phyloP scores from a whole-genome alignment of 2,329 filamentous ascomycete species.

The Nigrospora oryzae region DNA sequence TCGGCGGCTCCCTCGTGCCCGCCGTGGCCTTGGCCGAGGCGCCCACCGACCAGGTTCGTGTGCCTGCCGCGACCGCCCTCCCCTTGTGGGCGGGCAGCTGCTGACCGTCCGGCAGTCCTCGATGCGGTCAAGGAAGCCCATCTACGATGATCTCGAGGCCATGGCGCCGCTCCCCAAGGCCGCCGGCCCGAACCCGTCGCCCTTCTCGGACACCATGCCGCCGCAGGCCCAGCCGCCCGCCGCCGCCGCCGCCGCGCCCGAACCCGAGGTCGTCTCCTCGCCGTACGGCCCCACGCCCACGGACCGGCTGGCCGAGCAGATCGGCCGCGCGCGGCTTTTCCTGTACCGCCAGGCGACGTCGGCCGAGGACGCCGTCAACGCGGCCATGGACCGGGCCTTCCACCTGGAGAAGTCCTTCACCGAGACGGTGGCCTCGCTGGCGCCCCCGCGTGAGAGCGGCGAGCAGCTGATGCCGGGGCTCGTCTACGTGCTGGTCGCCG shows the following conservation, averaged over 20 bases:
- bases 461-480: conserved; percentile 84
- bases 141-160: conserved; percentile 65
- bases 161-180: conserved; percentile 19
- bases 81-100: no score
- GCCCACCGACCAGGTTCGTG: conserved; percentile 6
- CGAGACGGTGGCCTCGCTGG: conserved; percentile 78
- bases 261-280: conserved; percentile 14
- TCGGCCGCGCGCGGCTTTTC: conserved; percentile 71
- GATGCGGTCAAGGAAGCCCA: conserved; percentile 53
- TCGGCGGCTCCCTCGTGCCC: conserved; percentile 23
- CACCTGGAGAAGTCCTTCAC: conserved; percentile 85
- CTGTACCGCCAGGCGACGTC: conserved; percentile 67
- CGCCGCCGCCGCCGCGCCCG: conserved; percentile 13
- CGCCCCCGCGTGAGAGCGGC: conserved; percentile 74
- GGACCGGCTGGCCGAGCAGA: conserved; percentile 76
- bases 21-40: conserved; percentile 38
- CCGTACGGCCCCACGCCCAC: conserved; percentile 65
- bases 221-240: background rate
- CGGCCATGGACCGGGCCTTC: conserved; percentile 71
- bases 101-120: background rate
- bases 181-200: conserved; percentile 16
- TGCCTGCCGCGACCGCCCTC: background rate
- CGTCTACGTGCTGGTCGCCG: conserved; percentile 86
- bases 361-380: conserved; percentile 78
- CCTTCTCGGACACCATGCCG: conserved; percentile 23